These are phyloP conservation scores for Saccharum spontaneum DNA, from an alignment of 176 grass and related monocot species.

Conservation along the genomic window DNA sequence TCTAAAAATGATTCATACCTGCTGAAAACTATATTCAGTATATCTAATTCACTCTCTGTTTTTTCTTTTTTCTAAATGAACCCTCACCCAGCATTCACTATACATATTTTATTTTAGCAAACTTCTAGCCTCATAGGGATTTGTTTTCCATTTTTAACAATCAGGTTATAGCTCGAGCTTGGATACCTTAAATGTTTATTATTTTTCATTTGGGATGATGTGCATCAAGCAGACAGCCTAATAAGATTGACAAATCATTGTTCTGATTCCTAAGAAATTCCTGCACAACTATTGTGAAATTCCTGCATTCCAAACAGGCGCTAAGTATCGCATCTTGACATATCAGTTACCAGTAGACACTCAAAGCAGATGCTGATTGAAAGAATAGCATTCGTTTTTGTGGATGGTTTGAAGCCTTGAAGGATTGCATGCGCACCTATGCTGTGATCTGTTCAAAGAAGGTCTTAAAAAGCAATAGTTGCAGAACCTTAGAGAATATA, in stretches of 20 bases:
- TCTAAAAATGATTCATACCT: background rate
- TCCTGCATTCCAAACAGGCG: too few species aligned
- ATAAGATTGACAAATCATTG: background rate
- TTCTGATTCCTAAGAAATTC: background rate
- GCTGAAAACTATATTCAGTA: background rate
- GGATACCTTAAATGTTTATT: background rate
- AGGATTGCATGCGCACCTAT: conserved; percentile 1
- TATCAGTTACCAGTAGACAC: background rate
- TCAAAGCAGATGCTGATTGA: background rate
- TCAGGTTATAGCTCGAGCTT: background rate
- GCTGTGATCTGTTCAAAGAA: background rate
- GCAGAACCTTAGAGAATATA: background rate
- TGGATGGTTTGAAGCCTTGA: background rate
- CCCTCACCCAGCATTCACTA: background rate
- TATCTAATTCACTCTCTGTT: background rate
- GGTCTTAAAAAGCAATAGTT: background rate
- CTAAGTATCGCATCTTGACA: conserved; percentile 16
- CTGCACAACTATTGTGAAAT: too few species aligned
- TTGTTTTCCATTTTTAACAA: background rate
- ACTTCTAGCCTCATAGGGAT: background rate
- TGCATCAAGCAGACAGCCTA: background rate
- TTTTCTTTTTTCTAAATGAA: background rate
- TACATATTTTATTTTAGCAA: conserved; percentile 27
- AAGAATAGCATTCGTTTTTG: conserved; percentile 1
- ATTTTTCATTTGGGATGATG: background rate